Conservation (phyloP, 495 filamentous ascomycete genomes). For the Xylaria nigripes region DNA sequence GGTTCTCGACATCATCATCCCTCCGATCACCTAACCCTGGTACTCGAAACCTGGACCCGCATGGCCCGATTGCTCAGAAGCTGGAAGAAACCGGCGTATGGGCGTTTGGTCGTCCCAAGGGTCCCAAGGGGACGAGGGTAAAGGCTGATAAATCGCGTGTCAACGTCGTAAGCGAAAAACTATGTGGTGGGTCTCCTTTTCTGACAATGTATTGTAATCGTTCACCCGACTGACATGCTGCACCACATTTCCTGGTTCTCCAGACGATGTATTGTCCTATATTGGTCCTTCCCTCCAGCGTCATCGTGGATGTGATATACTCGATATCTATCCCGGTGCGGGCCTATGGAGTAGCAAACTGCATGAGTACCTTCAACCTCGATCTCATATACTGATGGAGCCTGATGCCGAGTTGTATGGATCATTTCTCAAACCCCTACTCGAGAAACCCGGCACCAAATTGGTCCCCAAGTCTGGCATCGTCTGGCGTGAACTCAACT, state of each 20-base stretch:
- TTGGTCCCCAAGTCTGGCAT: slow-evolving; percentile 43
- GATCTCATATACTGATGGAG: slow-evolving; percentile 73
- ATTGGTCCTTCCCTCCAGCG: slow-evolving; percentile 43
- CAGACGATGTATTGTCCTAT: slow-evolving; percentile 33
- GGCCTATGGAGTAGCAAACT: slow-evolving; percentile 70
- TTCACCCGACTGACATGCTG: neutral
- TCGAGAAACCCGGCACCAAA: slow-evolving; percentile 47
- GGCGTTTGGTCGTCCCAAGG: neutral
- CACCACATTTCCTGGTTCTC: neutral
- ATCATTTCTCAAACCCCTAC: slow-evolving; percentile 53
- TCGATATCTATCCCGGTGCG: slow-evolving; percentile 74
- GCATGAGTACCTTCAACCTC: slow-evolving; percentile 63
- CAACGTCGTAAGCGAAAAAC: slow-evolving; percentile 48
- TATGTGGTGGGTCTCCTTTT: slow-evolving; percentile 47
- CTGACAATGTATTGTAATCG: neutral
- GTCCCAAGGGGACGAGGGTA: neutral
- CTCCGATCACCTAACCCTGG: neutral
- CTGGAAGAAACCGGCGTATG: slow-evolving; percentile 16
- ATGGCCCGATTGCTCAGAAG: slow-evolving; percentile 13
- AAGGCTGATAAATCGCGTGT: slow-evolving; percentile 28
- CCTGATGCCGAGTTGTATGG: slow-evolving; percentile 46
- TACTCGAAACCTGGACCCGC: neutral
- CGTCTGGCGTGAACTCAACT: slow-evolving; percentile 40
- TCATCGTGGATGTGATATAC: slow-evolving; percentile 63
- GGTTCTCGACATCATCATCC: neutral